These are phyloP conservation scores for Loxodes magnus DNA, from an alignment of 73 alveolate genomes.

Conservation along the genomic window DNA sequence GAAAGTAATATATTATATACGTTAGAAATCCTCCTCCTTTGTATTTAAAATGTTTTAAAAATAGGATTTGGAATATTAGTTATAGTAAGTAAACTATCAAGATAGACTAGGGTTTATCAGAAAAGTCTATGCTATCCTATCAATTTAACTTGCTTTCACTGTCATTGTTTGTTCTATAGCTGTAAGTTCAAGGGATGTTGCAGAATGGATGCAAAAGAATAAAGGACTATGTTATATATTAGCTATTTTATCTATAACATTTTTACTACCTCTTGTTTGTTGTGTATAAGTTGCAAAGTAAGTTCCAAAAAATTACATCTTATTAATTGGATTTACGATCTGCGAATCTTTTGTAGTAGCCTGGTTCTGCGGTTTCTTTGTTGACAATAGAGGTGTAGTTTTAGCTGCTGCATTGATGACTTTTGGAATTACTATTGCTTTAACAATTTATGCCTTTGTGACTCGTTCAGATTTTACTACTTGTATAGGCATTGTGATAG, in stretches of 20 bases:
- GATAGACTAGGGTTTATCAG: constrained; percentile 48
- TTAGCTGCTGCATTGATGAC: constrained; percentile 29
- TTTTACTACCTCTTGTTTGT: constrained; percentile 21
- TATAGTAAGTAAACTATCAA: not conserved
- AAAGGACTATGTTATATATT: not conserved
- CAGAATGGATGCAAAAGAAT: constrained; percentile 4
- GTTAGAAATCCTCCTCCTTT: no score
- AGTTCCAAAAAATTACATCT: constrained; percentile 38
- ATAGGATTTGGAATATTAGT: not conserved
- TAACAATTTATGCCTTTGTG: constrained; percentile 28
- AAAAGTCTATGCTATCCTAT: constrained; percentile 68
- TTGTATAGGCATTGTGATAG: constrained; percentile 18
- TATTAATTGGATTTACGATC: constrained; percentile 25
- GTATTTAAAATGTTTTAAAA: no score
- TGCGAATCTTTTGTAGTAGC: constrained; percentile 39
- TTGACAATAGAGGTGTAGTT: constrained; percentile 9
- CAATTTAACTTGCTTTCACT: constrained; percentile 54
- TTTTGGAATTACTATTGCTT: constrained; percentile 9
- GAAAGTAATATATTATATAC: no score
- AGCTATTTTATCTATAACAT: constrained; percentile 4
- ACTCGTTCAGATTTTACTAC: constrained; percentile 21
- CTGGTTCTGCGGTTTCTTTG: constrained; percentile 22
- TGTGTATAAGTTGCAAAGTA: constrained; percentile 21
- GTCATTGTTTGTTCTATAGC: constrained; percentile 26
- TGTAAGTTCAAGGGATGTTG: not conserved